These are phyloP conservation scores for Porcisia deanei DNA, from an alignment of 208 protist genomes.

Conservation along the genomic window DNA sequence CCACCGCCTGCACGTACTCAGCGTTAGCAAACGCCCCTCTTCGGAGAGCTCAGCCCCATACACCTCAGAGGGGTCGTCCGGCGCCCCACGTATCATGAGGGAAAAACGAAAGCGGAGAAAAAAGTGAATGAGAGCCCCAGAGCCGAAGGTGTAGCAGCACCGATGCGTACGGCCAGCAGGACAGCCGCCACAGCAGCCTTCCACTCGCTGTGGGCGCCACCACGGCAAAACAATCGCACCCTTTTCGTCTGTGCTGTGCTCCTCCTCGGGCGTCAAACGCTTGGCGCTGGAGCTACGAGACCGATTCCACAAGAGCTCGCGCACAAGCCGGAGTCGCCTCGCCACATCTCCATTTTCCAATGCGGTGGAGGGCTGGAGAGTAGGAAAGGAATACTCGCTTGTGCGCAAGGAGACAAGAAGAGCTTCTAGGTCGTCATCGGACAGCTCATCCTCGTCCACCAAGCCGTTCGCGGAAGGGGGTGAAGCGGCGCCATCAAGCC, in stretches of 20 bases:
- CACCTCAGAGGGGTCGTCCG: constrained; percentile 18
- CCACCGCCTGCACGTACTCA: constrained; percentile 19
- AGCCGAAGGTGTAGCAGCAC: constrained; percentile 56
- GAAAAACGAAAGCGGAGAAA: constrained; percentile 56
- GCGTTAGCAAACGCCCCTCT: constrained; percentile 24
- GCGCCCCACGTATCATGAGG: constrained; percentile 50
- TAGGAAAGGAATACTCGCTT: constrained; percentile 29
- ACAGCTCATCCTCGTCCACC: neutral
- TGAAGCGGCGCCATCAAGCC: neutral
- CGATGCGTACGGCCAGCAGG: constrained; percentile 21
- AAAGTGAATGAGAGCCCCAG: constrained; percentile 48
- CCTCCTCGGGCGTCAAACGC: neutral
- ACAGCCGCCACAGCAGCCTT: constrained; percentile 49
- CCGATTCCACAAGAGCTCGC: constrained; percentile 78
- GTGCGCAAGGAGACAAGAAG: constrained; percentile 9
- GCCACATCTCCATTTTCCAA: constrained; percentile 16
- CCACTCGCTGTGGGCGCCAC: constrained; percentile 28
- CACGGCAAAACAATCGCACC: constrained; percentile 7
- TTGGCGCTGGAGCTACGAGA: constrained; percentile 14
- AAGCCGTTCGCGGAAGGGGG: neutral
- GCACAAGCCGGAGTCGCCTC: constrained; percentile 54
- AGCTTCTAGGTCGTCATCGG: constrained; percentile 8
- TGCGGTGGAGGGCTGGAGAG: constrained; percentile 8
- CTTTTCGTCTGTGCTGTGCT: neutral
- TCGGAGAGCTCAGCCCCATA: constrained; percentile 21